phyloP scores from a whole-genome alignment of 2,329 filamentous ascomycete genomes.

The Exophiala mesophila region DNA sequence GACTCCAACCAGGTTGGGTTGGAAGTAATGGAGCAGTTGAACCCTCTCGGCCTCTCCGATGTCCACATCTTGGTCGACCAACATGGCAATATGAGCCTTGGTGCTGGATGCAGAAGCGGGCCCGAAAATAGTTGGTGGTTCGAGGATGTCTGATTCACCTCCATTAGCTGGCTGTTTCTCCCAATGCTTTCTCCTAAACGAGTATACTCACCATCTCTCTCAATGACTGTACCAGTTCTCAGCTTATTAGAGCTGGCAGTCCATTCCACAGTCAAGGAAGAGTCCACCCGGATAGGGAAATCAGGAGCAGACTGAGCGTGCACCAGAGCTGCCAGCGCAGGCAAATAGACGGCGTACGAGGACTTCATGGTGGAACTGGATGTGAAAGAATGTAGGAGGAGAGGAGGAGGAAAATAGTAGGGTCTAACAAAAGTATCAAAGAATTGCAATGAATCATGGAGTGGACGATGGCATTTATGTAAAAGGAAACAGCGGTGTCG shows the following conservation, averaged over 20 bases:
- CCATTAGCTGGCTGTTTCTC: neutral
- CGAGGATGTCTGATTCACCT: neutral
- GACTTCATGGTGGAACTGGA: too few relatives aligned
- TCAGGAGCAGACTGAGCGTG: slow-evolving; percentile 3
- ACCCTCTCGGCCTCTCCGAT: slow-evolving; percentile 1
- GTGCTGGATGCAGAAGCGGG: slow-evolving; percentile 4
- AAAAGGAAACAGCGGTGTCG: too few relatives aligned
- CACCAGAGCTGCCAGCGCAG: neutral
- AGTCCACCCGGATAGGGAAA: slow-evolving; percentile 1
- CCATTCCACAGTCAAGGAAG: neutral
- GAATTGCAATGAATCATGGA: too few relatives aligned
- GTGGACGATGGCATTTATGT: too few relatives aligned
- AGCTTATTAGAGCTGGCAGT: neutral
- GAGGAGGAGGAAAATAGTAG: too few relatives aligned
- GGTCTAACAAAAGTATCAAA: too few relatives aligned
- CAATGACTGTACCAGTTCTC: neutral
- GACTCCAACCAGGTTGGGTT: neutral
- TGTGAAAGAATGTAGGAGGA: too few relatives aligned
- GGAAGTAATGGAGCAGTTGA: slow-evolving; percentile 10
- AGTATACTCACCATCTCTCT: neutral
- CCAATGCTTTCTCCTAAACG: neutral
- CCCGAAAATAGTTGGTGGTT: slow-evolving; percentile 11
- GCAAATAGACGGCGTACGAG: too few relatives aligned
- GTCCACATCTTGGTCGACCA: slow-evolving; percentile 7
- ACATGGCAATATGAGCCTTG: slow-evolving; percentile 2